Percentiles rank a stretch among this genome's conserved stretches.
Conservation (phyloP, 768 basidiomycete genomes). For the Collybia mongolica region DNA sequence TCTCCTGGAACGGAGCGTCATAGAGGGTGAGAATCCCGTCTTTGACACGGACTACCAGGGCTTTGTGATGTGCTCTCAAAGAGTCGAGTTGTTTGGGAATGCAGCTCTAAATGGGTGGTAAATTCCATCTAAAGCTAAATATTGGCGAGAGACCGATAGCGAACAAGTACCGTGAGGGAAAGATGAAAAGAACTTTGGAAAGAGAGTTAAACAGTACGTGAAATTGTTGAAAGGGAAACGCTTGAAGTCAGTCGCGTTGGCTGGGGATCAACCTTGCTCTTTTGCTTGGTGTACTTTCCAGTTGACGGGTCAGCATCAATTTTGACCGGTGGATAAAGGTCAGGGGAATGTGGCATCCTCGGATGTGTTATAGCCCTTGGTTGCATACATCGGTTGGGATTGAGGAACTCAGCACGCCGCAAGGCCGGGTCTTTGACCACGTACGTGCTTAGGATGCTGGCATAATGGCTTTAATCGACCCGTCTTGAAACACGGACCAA, state of each 20-base stretch:
- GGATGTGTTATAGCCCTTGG: too few species aligned
- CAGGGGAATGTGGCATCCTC: conserved; percentile 38
- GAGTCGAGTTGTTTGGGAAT: too few species aligned
- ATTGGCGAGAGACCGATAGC: conserved; percentile 70
- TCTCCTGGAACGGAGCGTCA: conserved; percentile 78
- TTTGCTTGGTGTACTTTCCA: conserved; percentile 32
- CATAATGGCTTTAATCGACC: conserved; percentile 79
- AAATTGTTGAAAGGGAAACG: conserved; percentile 80
- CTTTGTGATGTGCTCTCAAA: conserved; percentile 69
- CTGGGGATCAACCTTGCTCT: conserved; percentile 50
- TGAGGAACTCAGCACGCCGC: conserved; percentile 61
- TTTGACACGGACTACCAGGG: conserved; percentile 59
- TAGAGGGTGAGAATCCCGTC: conserved; percentile 74
- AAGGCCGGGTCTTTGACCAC: conserved; percentile 8
- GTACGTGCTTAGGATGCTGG: conserved; percentile 71
- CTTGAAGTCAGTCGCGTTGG: conserved; percentile 68
- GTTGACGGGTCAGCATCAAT: too few species aligned
- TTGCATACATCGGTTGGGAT: conserved; percentile 17
- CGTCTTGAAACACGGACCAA: conserved; percentile 87
- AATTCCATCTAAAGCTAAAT: conserved; percentile 76
- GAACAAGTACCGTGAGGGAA: conserved; percentile 84
- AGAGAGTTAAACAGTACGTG: conserved; percentile 81
- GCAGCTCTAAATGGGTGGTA: conserved; percentile 72
- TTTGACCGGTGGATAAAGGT: conserved; percentile 44
- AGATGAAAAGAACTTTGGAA: conserved; percentile 82